Evolutionary conservation across 2,329 filamentous ascomycete genomes (phyloP).

Genomic region (Neofusicoccum sp.): DNA sequence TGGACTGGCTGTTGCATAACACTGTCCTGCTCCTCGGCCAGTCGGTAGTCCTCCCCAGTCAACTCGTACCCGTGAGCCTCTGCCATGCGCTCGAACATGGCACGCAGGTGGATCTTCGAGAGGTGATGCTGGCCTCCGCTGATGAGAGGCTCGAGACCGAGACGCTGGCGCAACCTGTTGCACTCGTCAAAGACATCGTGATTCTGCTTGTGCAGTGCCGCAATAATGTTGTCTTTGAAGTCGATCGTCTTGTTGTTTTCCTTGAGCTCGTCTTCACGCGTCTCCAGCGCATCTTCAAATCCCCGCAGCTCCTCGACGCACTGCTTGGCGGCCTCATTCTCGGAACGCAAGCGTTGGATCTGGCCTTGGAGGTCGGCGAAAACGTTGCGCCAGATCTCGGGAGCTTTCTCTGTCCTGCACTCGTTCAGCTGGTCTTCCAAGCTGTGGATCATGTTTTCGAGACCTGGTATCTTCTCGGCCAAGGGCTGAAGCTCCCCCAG

Average conservation of each 20-base stretch:
- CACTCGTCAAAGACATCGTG: neutral
- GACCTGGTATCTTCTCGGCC: neutral
- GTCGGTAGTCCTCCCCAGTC: neutral
- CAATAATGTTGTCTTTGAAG: too few relatives aligned
- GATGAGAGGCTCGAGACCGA: neutral
- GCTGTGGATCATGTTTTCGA: neutral
- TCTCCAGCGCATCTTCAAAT: neutral
- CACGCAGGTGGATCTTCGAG: neutral
- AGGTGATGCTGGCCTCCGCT: neutral
- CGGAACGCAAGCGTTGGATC: neutral
- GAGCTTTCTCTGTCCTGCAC: neutral
- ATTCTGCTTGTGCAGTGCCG: neutral
- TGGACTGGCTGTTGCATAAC: neutral
- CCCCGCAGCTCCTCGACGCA: neutral
- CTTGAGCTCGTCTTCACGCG: neutral
- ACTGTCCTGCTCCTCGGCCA: neutral
- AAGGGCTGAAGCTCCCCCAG: neutral
- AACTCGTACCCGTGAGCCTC: neutral
- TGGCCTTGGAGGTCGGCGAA: neutral
- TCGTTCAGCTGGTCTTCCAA: neutral
- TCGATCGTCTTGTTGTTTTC: too few relatives aligned
- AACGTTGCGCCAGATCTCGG: neutral
- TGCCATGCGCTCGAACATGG: neutral
- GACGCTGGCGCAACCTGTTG: neutral
- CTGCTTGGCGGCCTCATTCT: neutral